A percentile compares a stretch with the other conserved stretches of the same genome.
Evolutionary conservation across 2,329 filamentous ascomycete genomes (phyloP).

Genomic region (Rhynchosporium secalis): DNA sequence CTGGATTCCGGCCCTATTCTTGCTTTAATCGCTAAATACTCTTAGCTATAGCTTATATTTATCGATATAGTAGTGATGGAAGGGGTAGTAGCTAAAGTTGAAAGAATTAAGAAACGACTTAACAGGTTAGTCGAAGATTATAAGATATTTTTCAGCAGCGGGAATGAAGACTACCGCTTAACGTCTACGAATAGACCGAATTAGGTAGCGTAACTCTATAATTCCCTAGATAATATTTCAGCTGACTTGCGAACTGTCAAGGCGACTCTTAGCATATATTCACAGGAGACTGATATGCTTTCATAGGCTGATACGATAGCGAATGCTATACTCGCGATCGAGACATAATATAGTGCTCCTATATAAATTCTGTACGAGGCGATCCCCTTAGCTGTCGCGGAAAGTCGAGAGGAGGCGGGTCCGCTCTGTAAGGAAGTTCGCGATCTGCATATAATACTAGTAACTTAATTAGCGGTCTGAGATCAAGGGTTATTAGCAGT

Average conservation of each 20-base stretch:
- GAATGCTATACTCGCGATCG: conserved; percentile 8
- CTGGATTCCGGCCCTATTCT: neutral
- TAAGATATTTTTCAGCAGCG: conserved; percentile 10
- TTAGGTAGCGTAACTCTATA: conserved; percentile 14
- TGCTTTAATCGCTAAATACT: conserved; percentile 3
- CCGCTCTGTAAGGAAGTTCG: conserved; percentile 10
- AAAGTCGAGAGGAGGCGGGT: neutral
- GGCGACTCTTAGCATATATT: conserved; percentile 10
- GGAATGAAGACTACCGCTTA: conserved; percentile 5
- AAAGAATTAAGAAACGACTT: conserved; percentile 14
- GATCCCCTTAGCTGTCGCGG: neutral
- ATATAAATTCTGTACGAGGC: neutral
- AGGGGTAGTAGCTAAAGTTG: conserved; percentile 16
- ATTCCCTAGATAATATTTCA: conserved; percentile 15
- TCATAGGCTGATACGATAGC: neutral
- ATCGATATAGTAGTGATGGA: conserved; percentile 4
- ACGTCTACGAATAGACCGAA: conserved; percentile 2
- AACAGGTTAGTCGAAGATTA: conserved; percentile 15
- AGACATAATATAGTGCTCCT: conserved; percentile 5
- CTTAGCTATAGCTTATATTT: conserved; percentile 2
- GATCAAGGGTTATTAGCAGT: conserved; percentile 3
- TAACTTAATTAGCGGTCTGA: conserved; percentile 13
- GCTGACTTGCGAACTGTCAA: conserved; percentile 14
- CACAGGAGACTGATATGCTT: neutral
- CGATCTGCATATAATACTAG: conserved; percentile 2